phyloP scores from a whole-genome alignment of 2,329 filamentous ascomycete species.

The Triangularia verruculosa region DNA sequence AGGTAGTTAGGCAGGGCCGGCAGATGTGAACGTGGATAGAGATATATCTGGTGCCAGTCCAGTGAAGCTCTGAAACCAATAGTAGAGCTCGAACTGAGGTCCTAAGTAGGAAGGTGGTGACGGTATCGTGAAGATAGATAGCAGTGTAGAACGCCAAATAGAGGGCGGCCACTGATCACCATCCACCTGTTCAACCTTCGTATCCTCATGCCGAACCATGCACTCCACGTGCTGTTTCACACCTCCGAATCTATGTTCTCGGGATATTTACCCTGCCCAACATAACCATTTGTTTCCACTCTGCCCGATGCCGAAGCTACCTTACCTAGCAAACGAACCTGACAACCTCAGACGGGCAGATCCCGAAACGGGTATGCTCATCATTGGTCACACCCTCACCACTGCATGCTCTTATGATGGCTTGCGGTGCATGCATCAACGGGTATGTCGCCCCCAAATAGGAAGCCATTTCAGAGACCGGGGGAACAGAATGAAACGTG shows the following conservation, averaged over 20 bases:
- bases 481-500: background rate
- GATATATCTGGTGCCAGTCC: background rate
- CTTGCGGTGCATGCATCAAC: background rate
- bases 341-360: background rate
- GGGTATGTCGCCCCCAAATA: background rate
- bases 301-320: background rate
- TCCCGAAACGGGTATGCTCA: background rate
- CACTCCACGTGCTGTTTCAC: background rate
- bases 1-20: background rate
- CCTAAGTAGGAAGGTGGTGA: background rate
- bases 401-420: background rate
- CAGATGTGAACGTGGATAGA: background rate
- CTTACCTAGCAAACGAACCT: background rate
- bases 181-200: background rate
- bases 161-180: background rate
- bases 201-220: background rate
- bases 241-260: background rate
- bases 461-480: background rate
- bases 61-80: background rate
- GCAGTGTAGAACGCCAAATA: background rate
- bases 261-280: background rate
- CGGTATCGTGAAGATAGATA: background rate
- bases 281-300: background rate
- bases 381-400: background rate
- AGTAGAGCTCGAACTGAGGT: background rate